Conservation (phyloP, 768 basidiomycete species). For the Trametes coccinea region DNA sequence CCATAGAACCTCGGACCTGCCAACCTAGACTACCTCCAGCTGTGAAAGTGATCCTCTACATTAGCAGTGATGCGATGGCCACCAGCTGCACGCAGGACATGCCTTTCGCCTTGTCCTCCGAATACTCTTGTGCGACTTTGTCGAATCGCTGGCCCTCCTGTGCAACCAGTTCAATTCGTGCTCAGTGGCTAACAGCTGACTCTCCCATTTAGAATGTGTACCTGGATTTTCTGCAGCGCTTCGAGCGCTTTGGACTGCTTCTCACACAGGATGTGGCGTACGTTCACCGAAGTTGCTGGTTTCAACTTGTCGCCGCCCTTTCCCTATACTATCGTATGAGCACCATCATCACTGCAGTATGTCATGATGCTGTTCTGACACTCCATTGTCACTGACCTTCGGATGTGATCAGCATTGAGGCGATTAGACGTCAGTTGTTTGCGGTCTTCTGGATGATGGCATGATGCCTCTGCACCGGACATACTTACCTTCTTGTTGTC, state of each 20-base stretch:
- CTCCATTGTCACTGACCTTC: no score
- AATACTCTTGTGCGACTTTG: constrained; percentile 88
- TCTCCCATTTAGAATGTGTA: constrained; percentile 28
- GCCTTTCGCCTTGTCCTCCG: constrained; percentile 92
- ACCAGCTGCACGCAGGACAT: not conserved
- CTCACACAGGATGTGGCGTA: constrained; percentile 87
- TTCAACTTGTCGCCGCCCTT: constrained; percentile 58
- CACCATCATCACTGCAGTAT: no score
- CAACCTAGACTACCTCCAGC: constrained; percentile 86
- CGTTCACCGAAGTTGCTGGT: constrained; percentile 79
- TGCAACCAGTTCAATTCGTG: not conserved
- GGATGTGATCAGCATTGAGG: no score
- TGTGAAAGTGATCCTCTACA: constrained; percentile 27
- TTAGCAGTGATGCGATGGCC: not conserved
- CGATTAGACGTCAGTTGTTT: no score
- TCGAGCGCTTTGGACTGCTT: constrained; percentile 81
- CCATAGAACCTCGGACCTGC: constrained; percentile 88
- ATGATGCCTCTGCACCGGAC: not conserved
- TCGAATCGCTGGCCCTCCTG: constrained; percentile 82
- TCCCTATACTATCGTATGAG: constrained; percentile 33
- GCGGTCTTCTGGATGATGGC: not conserved
- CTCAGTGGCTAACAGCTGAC: no score
- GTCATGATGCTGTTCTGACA: no score
- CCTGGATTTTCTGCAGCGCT: constrained; percentile 79
- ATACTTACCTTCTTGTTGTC: constrained; percentile 17